Percentiles rank a stretch among this genome's conserved stretches.
Evolutionary conservation across 495 filamentous ascomycete species (phyloP).

Genomic region (Penicillium macrosclerotiorum): DNA sequence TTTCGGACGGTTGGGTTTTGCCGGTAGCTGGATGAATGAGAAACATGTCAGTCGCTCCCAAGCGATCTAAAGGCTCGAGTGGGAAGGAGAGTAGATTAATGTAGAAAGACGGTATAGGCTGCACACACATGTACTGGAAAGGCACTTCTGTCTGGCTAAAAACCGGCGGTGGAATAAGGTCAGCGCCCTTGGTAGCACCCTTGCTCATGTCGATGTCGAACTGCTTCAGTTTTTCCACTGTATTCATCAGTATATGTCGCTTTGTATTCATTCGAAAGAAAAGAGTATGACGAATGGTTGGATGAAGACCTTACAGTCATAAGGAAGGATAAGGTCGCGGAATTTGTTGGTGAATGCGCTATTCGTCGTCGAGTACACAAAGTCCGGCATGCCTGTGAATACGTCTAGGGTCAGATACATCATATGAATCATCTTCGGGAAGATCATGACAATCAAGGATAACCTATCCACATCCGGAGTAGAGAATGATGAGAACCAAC

Average conservation of each 20-base stretch:
- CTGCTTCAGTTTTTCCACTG: conserved; percentile 67
- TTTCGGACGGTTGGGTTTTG: conserved; percentile 59
- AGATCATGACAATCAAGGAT: no score
- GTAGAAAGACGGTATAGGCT: not conserved
- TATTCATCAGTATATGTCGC: no score
- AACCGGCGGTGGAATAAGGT: conserved; percentile 76
- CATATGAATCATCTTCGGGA: no score
- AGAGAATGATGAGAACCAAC: conserved; percentile 31
- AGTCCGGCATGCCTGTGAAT: conserved; percentile 60
- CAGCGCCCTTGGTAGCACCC: conserved; percentile 54
- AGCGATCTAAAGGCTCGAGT: no score
- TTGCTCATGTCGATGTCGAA: conserved; percentile 68
- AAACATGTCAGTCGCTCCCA: no score
- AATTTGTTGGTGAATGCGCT: conserved; percentile 65
- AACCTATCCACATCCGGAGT: not conserved
- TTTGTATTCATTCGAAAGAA: no score
- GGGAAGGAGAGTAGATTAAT: no score
- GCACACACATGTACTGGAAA: conserved; percentile 59
- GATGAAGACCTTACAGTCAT: conserved; percentile 52
- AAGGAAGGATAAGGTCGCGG: conserved; percentile 59
- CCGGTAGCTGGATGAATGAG: conserved; percentile 53
- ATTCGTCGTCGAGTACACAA: conserved; percentile 64
- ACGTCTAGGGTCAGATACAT: no score
- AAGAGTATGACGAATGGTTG: no score
- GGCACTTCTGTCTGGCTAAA: conserved; percentile 66